Percentiles rank a stretch among this genome's conserved stretches.
Conservation (phyloP, 352 stramenopile genomes). For the Phytophthora constricta region DNA sequence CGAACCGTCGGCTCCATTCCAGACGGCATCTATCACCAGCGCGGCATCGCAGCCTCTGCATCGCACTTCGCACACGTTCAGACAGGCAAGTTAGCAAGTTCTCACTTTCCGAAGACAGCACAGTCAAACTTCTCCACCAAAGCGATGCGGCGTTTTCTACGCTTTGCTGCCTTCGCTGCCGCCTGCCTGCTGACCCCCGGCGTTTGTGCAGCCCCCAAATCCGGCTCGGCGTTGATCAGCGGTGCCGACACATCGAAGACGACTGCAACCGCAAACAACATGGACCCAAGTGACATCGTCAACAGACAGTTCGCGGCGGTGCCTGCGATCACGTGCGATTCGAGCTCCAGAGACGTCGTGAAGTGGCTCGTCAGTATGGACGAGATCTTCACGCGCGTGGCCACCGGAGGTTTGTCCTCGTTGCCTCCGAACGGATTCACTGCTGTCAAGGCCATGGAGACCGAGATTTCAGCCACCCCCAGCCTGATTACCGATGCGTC, state of each 20-base stretch:
- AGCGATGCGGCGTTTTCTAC: conserved; percentile 27
- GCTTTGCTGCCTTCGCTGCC: conserved; percentile 6
- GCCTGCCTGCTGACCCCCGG: conserved; percentile 11
- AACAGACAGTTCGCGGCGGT: conserved; percentile 46
- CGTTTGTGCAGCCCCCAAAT: background rate
- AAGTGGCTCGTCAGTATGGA: conserved; percentile 47
- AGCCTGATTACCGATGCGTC: conserved; percentile 31
- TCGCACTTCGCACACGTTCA: background rate
- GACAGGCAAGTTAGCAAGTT: background rate
- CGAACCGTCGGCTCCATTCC: background rate
- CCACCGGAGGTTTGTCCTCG: conserved; percentile 41
- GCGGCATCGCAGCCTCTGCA: background rate
- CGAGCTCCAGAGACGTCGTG: conserved; percentile 19
- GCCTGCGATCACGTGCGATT: conserved; percentile 32
- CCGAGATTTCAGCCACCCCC: conserved; percentile 26
- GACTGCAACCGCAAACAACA: background rate
- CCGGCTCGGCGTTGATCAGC: conserved; percentile 15
- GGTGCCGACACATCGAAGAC: background rate
- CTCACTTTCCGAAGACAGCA: too few species aligned
- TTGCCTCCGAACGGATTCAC: conserved; percentile 44
- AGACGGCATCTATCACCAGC: background rate
- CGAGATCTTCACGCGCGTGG: conserved; percentile 54
- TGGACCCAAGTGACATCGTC: conserved; percentile 34
- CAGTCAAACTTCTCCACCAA: conserved; percentile 4
- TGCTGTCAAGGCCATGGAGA: conserved; percentile 44